phyloP scores from a whole-genome alignment of 495 filamentous ascomycete genomes.

The Penicillium paradoxum region DNA sequence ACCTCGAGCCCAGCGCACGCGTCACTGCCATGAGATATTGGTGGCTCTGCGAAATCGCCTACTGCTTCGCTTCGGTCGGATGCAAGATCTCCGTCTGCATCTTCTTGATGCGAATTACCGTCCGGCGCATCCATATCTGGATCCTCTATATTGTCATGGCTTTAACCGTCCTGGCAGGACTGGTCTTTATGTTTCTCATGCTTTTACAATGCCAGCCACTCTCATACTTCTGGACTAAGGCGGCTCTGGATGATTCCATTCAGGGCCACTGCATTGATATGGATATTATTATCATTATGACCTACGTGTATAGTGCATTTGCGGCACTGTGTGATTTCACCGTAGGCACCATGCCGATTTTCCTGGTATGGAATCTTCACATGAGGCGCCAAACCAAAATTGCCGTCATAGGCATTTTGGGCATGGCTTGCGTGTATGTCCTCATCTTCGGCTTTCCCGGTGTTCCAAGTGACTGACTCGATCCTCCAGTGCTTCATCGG shows the following conservation, averaged over 20 bases:
- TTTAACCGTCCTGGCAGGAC: conserved; percentile 29
- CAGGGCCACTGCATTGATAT: conserved; percentile 36
- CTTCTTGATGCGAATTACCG: conserved; percentile 45
- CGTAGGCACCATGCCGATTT: conserved; percentile 37
- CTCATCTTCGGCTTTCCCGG: neutral
- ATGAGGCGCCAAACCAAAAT: conserved; percentile 36
- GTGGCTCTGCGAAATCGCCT: conserved; percentile 42
- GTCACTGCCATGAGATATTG: conserved; percentile 41
- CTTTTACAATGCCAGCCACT: conserved; percentile 42
- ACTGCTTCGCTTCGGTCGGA: conserved; percentile 37
- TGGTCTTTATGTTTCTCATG: conserved; percentile 40
- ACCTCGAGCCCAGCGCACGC: conserved; percentile 18
- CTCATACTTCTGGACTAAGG: conserved; percentile 36
- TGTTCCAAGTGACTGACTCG: conserved; percentile 1
- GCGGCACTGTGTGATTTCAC: conserved; percentile 39
- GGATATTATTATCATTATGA: conserved; percentile 35
- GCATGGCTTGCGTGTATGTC: conserved; percentile 44
- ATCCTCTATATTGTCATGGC: conserved; percentile 35
- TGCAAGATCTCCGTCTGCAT: conserved; percentile 44
- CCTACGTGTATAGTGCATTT: conserved; percentile 40
- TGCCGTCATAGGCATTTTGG: conserved; percentile 37
- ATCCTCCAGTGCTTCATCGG: conserved; percentile 30
- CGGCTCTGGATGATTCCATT: conserved; percentile 23
- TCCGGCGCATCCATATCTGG: conserved; percentile 31
- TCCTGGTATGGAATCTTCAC: conserved; percentile 33